Evolutionary conservation across 257 asterid genomes (phyloP).

Genomic region (Solanum gandarillasii): DNA sequence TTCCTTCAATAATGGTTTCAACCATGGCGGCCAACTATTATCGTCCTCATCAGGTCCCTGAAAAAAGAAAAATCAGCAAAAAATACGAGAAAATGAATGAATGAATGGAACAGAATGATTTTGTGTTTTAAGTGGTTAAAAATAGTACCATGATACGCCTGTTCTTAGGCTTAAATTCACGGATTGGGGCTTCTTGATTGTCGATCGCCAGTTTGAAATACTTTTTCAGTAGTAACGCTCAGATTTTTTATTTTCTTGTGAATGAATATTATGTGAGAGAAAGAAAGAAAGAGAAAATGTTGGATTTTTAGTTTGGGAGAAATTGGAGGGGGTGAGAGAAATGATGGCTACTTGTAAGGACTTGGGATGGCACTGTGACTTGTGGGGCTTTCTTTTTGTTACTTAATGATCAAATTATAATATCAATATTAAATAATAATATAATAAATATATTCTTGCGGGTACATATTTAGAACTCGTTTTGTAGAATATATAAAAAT

Average conservation of each 20-base stretch:
- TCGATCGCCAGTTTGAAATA: slow-evolving; percentile 78
- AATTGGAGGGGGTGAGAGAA: slow-evolving; percentile 30
- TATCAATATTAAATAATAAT: neutral
- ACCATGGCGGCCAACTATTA: slow-evolving; percentile 12
- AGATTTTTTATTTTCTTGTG: neutral
- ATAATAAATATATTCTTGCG: too few species aligned
- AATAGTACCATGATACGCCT: slow-evolving; percentile 67
- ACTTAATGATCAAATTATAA: neutral
- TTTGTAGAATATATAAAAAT: too few species aligned
- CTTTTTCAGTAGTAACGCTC: slow-evolving; percentile 9
- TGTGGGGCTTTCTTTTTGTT: neutral
- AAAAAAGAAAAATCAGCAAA: neutral
- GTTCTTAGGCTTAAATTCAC: slow-evolving; percentile 63
- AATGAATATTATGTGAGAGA: neutral
- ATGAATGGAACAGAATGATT: neutral
- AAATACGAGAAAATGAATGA: rapidly evolving
- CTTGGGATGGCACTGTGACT: neutral
- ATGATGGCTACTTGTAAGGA: slow-evolving; percentile 14
- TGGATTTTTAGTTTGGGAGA: neutral
- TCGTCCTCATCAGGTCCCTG: slow-evolving; percentile 9
- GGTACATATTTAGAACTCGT: too few species aligned
- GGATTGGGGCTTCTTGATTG: slow-evolving; percentile 38
- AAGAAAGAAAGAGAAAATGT: neutral
- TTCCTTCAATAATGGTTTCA: slow-evolving; percentile 1
- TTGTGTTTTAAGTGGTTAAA: neutral